Conservation (phyloP, 2,329 filamentous ascomycete genomes). For the Tolypocladium amazonense region DNA sequence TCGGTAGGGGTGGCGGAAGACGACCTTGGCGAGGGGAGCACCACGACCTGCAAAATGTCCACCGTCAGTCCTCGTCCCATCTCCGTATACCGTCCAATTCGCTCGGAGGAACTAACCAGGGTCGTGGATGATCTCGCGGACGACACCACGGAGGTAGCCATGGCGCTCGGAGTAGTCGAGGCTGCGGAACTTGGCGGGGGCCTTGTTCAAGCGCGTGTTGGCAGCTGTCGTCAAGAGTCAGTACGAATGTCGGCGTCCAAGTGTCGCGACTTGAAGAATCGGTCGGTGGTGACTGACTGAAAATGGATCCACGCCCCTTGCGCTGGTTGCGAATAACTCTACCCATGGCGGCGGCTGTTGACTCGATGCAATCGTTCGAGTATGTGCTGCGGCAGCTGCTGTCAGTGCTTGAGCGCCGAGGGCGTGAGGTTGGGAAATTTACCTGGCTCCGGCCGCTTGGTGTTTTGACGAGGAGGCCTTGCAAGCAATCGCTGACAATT, state of each 20-base stretch:
- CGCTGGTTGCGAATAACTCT: slow-evolving; percentile 57
- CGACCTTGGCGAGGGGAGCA: slow-evolving; percentile 92
- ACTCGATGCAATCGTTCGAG: slow-evolving; percentile 23
- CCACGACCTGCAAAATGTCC: slow-evolving; percentile 49
- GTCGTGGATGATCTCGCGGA: slow-evolving; percentile 99
- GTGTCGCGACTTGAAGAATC: slow-evolving; percentile 9
- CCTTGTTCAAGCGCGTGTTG: slow-evolving; percentile 87
- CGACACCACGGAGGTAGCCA: slow-evolving; percentile 93
- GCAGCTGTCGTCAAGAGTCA: slow-evolving; percentile 43
- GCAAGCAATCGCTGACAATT: slow-evolving; percentile 18
- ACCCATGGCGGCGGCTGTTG: slow-evolving; percentile 36
- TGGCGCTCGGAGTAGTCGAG: slow-evolving; percentile 96
- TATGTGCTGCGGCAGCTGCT: slow-evolving; percentile 10
- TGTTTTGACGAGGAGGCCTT: slow-evolving; percentile 24
- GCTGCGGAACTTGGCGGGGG: slow-evolving; percentile 74
- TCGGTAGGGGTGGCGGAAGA: slow-evolving; percentile 96
- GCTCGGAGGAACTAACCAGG: slow-evolving; percentile 45
- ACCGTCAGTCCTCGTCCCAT: slow-evolving; percentile 14
- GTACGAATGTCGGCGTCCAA: slow-evolving; percentile 11
- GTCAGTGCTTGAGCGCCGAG: slow-evolving; percentile 8
- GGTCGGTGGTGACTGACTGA: slow-evolving; percentile 33
- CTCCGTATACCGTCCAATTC: slow-evolving; percentile 7
- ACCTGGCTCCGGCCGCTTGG: slow-evolving; percentile 30
- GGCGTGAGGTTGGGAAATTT: slow-evolving; percentile 14
- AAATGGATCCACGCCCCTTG: slow-evolving; percentile 49